Percentiles rank a stretch among this genome's conserved stretches.
These are phyloP conservation scores for Elaeis guineensis DNA, from an alignment of 176 grass and related monocot genomes.

Conservation along the genomic window DNA sequence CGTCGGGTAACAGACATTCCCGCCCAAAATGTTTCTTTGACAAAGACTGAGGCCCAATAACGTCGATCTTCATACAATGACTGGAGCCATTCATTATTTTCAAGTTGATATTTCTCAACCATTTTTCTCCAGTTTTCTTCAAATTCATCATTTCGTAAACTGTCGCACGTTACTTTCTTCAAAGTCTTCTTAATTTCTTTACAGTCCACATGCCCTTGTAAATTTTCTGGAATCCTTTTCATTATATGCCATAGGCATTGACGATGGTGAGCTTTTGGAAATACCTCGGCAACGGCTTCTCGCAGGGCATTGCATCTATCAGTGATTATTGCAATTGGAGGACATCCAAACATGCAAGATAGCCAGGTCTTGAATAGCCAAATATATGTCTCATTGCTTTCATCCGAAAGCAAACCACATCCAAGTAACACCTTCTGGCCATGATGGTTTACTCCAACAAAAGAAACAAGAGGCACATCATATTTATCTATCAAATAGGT, in stretches of 20 bases:
- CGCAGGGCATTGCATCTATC: too few relatives aligned
- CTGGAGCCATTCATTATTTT: constrained; percentile 19
- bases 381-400: too few relatives aligned
- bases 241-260: too few relatives aligned
- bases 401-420: too few relatives aligned
- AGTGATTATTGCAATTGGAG: too few relatives aligned
- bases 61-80: constrained; percentile 12
- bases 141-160: constrained; percentile 3
- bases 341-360: too few relatives aligned
- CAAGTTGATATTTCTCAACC: constrained; percentile 14
- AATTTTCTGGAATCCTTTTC: neutral
- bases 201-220: neutral
- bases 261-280: too few relatives aligned
- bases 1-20: constrained; percentile 10
- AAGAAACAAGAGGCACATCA: constrained; percentile 20
- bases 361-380: too few relatives aligned
- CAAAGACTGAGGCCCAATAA: constrained; percentile 11
- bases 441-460: constrained; percentile 9
- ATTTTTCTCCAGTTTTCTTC: constrained; percentile 15
- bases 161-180: neutral
- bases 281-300: too few relatives aligned
- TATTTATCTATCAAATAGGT: constrained; percentile 21
- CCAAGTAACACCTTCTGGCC: too few relatives aligned
- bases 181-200: constrained; percentile 1
- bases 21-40: constrained; percentile 26